Percentiles rank a stretch among this genome's conserved stretches.
Conservation (phyloP, 179 eudicot genomes). For the Amaranthus tricolor region DNA sequence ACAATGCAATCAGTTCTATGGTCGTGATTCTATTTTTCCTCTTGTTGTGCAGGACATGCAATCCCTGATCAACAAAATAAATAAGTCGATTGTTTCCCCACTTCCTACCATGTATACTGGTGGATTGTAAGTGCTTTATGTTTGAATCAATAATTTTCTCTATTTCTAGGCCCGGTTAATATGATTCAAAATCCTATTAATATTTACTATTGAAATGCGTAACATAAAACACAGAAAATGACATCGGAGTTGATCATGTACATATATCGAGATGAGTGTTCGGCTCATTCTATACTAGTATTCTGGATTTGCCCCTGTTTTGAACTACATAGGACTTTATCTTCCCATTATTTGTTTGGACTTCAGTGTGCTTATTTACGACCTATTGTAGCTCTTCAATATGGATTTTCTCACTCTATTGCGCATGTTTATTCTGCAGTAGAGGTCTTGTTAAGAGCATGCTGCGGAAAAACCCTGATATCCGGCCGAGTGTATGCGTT, state of each 20-base stretch:
- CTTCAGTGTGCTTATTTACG: background rate
- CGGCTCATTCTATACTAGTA: too few species aligned
- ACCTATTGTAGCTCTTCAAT: background rate
- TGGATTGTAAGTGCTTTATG: slow-evolving; percentile 67
- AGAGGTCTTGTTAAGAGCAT: slow-evolving; percentile 88
- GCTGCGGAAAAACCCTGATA: slow-evolving; percentile 91
- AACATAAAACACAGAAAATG: too few species aligned
- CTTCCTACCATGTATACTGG: slow-evolving; percentile 61
- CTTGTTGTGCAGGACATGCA: slow-evolving; percentile 47
- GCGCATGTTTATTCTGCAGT: slow-evolving; percentile 34
- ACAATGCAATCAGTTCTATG: slow-evolving; percentile 8
- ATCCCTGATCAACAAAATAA: slow-evolving; percentile 49
- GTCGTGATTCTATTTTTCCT: slow-evolving; percentile 5
- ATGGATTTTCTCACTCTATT: slow-evolving; percentile 9
- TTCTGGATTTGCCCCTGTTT: too few species aligned
- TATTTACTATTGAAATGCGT: too few species aligned
- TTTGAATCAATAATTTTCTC: background rate
- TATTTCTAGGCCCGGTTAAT: too few species aligned
- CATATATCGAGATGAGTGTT: too few species aligned
- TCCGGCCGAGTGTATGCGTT: slow-evolving; percentile 81
- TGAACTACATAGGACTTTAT: background rate
- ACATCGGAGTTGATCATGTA: too few species aligned
- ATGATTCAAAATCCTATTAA: too few species aligned
- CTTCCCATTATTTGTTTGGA: background rate
- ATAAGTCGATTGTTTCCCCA: slow-evolving; percentile 52